Evolutionary conservation across 495 filamentous ascomycete species (phyloP).

Genomic region (Aspergillus mulundensis): DNA sequence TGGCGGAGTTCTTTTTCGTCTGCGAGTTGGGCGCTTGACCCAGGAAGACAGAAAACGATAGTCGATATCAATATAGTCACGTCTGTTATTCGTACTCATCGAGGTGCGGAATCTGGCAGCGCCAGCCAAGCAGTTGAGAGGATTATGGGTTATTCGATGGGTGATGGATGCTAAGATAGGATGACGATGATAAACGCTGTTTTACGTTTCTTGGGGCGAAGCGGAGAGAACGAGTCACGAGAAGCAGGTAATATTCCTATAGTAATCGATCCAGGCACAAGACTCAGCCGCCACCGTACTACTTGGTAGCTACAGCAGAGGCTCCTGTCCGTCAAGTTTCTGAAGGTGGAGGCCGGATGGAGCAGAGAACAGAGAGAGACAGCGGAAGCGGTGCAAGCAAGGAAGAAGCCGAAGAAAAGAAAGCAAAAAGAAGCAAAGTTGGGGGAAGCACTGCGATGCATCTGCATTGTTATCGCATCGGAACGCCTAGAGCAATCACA

Average conservation of each 20-base stretch:
- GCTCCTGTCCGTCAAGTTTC: not conserved
- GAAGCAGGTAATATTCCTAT: not conserved
- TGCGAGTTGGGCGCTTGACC: constrained; percentile 32
- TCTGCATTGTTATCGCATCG: constrained; percentile 9
- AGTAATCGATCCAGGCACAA: not conserved
- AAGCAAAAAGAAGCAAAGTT: constrained; percentile 7
- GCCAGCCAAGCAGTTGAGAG: not conserved
- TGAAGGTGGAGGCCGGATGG: not conserved
- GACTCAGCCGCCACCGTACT: not conserved
- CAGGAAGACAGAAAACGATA: constrained; percentile 43
- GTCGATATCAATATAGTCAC: constrained; percentile 37
- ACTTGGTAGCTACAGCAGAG: not conserved
- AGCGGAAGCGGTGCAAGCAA: not conserved
- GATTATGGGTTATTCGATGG: not conserved
- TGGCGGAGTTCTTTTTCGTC: constrained; percentile 24
- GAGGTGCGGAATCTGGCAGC: constrained; percentile 34
- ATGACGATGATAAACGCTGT: not conserved
- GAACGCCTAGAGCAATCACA: constrained; percentile 19
- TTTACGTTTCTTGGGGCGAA: not conserved
- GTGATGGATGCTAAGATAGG: not conserved
- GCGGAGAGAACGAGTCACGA: constrained; percentile 6
- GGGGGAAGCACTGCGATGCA: not conserved
- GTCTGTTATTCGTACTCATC: constrained; percentile 41
- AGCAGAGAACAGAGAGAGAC: not conserved
- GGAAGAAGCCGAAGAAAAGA: not conserved